Evolutionary conservation across 2,329 filamentous ascomycete species (phyloP), one percentile per base, ranked within the genome.

Genomic region (Biscogniauxia mediterranea): DNA sequence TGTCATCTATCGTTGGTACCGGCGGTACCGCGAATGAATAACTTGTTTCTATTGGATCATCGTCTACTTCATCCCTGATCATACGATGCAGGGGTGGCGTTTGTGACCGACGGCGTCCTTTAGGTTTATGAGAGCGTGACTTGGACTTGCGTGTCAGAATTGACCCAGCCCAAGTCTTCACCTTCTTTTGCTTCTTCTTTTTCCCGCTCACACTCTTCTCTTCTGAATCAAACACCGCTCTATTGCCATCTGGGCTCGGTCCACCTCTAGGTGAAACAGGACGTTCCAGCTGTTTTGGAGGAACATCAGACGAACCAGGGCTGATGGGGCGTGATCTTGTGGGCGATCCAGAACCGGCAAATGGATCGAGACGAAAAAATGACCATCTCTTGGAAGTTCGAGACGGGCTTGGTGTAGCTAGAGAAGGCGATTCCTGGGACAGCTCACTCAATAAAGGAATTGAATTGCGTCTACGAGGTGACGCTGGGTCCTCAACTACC

Each of bases 111-210:
- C 75, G 70, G 3, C 71, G 71, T 19, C 69, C 69, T 62, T 80
- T 82, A 58, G 77, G 73, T 54, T 76, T 76, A 66, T 81, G 78
- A 65, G 76, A 71, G 17, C 80, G 79, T 19, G 80, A 71, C 62
- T 85, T 89, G 0, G 82, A 77, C 65, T 88, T 90, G 4, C 84
- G 80, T 17, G 85, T 85, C 7, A 92, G 78, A 60, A 90, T 89
- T 1, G 86, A 85, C 32, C 87, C 88, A 19, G 86, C 85, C 87
- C 88, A 90, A 3, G 83, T 83, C 70, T 91, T 92, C 61, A 94
- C 90, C 73, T 90, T 90, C 77, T 91, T 93, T 71, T 88, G 84
- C 64, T 85, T 85, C 49, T 71, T 78, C 56, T 76, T 79, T 19
- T 63, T 70, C 23, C 54, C 66, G 13, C 57, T 62, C 28, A 61